These are phyloP conservation scores for Auricularia sp. DNA, from an alignment of 768 basidiomycete species.

Conservation along the genomic window DNA sequence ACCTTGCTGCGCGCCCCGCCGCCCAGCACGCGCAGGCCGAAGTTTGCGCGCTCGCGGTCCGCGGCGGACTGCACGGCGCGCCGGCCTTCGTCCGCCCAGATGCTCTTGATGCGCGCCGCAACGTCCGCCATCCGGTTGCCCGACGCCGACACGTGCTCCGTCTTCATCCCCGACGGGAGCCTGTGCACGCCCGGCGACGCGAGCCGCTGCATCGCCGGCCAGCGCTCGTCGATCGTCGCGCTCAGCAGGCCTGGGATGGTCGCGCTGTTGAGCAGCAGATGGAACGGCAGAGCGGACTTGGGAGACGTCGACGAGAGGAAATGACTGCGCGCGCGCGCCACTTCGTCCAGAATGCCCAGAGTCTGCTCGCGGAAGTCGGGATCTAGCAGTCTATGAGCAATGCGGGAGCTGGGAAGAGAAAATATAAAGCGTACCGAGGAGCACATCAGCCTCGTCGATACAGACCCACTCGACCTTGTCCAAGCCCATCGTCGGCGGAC, in stretches of 20 bases:
- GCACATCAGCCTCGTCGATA: constrained; percentile 83
- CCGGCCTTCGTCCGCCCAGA: constrained; percentile 47
- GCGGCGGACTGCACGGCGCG: not conserved
- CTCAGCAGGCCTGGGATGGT: constrained; percentile 65
- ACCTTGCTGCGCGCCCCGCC: constrained; percentile 46
- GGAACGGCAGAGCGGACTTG: constrained; percentile 45
- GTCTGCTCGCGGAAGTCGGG: constrained; percentile 75
- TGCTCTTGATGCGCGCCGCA: constrained; percentile 55
- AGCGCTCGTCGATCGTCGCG: constrained; percentile 11
- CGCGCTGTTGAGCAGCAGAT: constrained; percentile 73
- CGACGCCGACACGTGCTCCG: constrained; percentile 65
- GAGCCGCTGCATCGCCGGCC: constrained; percentile 25
- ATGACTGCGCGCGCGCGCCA: constrained; percentile 46
- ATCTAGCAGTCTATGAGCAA: constrained; percentile 33
- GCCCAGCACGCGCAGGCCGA: not conserved
- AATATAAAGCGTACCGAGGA: constrained; percentile 51
- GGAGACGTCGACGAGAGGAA: constrained; percentile 16
- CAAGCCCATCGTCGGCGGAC: constrained; percentile 48
- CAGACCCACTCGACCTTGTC: constrained; percentile 79
- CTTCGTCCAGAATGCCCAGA: constrained; percentile 55
- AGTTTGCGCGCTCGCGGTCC: not conserved
- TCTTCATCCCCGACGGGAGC: constrained; percentile 57
- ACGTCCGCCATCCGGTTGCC: constrained; percentile 76
- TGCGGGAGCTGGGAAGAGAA: not conserved
- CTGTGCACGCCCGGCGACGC: constrained; percentile 73